Conservation (phyloP, 306 rosid species). For the Inga laurina region DNA sequence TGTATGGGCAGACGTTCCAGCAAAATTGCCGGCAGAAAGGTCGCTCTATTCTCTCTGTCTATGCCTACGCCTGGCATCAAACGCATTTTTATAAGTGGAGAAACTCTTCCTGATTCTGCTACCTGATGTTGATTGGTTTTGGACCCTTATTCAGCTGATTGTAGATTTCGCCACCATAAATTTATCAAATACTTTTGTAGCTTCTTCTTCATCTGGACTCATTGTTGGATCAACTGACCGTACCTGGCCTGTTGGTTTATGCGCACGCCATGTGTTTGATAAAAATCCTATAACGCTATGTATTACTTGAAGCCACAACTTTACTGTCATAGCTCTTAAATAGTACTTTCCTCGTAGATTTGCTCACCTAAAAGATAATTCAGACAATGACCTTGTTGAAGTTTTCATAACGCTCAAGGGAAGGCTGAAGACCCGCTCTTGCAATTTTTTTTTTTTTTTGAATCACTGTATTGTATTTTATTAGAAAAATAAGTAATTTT, state of each 20-base stretch:
- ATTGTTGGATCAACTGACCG: too few species aligned
- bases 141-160: neutral
- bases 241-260: neutral
- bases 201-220: neutral
- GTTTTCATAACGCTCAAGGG: neutral
- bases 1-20: conserved; percentile 94
- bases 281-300: conserved; percentile 24
- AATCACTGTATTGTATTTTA: neutral
- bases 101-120: neutral
- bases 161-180: neutral
- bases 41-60: conserved; percentile 17
- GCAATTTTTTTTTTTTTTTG: neutral
- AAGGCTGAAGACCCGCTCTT: neutral
- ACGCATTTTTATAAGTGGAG: neutral
- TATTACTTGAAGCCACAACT: neutral
- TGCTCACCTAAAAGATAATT: neutral
- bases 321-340: neutral
- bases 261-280: conserved; percentile 52
- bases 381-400: neutral
- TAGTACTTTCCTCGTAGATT: neutral
- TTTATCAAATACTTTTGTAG: neutral
- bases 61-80: neutral
- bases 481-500: neutral
- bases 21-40: conserved; percentile 98
- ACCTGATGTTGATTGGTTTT: neutral